These are phyloP conservation scores for Petunia axillaris DNA, from an alignment of 257 asterid genomes.

Conservation along the genomic window DNA sequence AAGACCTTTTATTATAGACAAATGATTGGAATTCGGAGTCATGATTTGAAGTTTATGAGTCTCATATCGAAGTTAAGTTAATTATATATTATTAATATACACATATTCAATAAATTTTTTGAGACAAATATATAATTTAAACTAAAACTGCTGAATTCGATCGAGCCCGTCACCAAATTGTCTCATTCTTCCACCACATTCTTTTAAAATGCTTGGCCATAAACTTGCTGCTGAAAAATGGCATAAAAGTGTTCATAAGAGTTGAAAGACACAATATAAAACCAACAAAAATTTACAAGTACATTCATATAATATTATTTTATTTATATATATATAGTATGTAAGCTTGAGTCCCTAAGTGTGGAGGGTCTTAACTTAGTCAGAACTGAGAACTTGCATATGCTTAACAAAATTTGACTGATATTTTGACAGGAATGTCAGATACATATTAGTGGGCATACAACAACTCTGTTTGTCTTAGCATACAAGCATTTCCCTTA, in stretches of 20 bases:
- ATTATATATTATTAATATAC: too few species aligned
- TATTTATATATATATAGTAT: not conserved
- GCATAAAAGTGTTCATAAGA: not conserved
- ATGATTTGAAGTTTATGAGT: too few species aligned
- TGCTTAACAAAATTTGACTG: slow-evolving; percentile 21
- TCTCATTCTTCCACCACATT: too few species aligned
- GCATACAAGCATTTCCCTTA: slow-evolving; percentile 7
- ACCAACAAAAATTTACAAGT: slow-evolving; percentile 22
- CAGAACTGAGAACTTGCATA: slow-evolving; percentile 13
- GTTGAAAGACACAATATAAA: slow-evolving; percentile 23
- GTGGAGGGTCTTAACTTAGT: not conserved
- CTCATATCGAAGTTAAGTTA: too few species aligned
- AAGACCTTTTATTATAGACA: too few species aligned
- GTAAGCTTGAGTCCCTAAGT: not conserved
- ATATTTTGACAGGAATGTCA: slow-evolving; percentile 40
- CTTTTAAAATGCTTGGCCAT: too few species aligned
- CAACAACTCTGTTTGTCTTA: slow-evolving; percentile 33
- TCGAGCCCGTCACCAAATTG: too few species aligned
- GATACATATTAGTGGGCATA: slow-evolving; percentile 48
- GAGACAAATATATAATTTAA: too few species aligned
- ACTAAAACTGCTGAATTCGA: too few species aligned
- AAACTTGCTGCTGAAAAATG: slow-evolving; percentile 19
- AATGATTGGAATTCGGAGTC: too few species aligned
- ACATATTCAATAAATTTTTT: too few species aligned
- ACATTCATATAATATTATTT: not conserved